Conservation (phyloP, 139 green algal genomes). For the Picochlorum sp. region DNA sequence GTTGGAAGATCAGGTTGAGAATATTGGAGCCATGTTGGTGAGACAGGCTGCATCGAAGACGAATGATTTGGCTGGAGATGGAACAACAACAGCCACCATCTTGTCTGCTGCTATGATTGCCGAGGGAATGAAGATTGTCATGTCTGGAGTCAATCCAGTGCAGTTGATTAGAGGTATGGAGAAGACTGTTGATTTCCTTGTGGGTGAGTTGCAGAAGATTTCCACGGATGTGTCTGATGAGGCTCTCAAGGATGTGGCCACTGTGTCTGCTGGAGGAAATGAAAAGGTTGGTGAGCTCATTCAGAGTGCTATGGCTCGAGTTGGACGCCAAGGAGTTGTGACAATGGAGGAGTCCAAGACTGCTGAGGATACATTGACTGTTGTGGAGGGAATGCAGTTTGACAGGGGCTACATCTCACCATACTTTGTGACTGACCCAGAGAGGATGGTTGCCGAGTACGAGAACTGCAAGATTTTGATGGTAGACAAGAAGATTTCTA, state of each 20-base stretch:
- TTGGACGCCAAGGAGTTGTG: slow-evolving; percentile 91
- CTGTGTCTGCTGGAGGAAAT: slow-evolving; percentile 94
- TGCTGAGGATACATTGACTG: slow-evolving; percentile 88
- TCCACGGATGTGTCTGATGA: slow-evolving; percentile 71
- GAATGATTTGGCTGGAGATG: slow-evolving; percentile 96
- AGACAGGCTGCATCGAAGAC: slow-evolving; percentile 79
- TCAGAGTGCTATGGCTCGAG: slow-evolving; percentile 81
- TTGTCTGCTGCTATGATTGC: slow-evolving; percentile 94
- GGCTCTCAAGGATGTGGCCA: slow-evolving; percentile 84
- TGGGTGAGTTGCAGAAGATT: slow-evolving; percentile 71
- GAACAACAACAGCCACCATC: slow-evolving; percentile 97
- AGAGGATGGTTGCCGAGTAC: slow-evolving; percentile 93
- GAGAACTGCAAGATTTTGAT: slow-evolving; percentile 87
- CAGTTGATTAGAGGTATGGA: slow-evolving; percentile 89
- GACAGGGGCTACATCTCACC: slow-evolving; percentile 97
- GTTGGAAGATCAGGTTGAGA: slow-evolving; percentile 97
- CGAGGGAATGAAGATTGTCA: slow-evolving; percentile 93
- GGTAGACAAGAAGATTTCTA: slow-evolving; percentile 99
- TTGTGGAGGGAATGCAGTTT: slow-evolving; percentile 99
- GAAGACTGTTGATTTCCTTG: slow-evolving; percentile 70
- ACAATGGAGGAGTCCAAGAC: slow-evolving; percentile 98
- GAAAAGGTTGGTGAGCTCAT: slow-evolving; percentile 91
- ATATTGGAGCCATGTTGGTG: slow-evolving; percentile 98
- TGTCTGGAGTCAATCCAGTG: slow-evolving; percentile 89
- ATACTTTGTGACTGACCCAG: slow-evolving; percentile 99